Base-by-base conservation (phyloP, 2,329 filamentous ascomycete species). In the Alternaria tenuissima region DNA sequence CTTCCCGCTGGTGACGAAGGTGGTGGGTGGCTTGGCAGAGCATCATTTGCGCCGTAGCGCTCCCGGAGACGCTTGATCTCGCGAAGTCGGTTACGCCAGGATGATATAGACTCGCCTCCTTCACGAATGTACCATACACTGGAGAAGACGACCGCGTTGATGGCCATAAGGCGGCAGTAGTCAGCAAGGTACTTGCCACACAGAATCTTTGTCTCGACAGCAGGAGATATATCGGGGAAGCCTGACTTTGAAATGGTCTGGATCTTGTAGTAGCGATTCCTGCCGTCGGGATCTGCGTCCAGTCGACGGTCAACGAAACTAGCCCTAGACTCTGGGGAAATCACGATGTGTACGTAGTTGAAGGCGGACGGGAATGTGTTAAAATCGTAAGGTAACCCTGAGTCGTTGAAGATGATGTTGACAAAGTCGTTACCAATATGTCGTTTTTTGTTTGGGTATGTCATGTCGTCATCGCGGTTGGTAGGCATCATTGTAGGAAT, bases 341-440 rank as follows among this genome's bases (percentile, higher is more conserved):
- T 94, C 69, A 98, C 91, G 71, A 99, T 98, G 76, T 97, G 93
- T 75, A 99, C 93, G 74, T 92, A 97, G 75, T 97, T 98, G 83
- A 99, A 97, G 58, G 94, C 91, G 0, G 93, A 96, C 0, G 93
- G 93, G 70, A 99, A 96, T 0, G 92, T 97, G 75, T 97, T 88
- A 75, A 97, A 96, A 55, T 87, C 86, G 81, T 97, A 98, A 0
- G 91, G 90, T 48, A 89, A 79, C n/a, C 95, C 94, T 2, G 94
- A 97, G 72, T 96, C 93, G 77, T 99, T 99, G 85, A 96, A 99
- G 59, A 99, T 90, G 69, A 99, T 96, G 76, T 97, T 98, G 75
- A 99, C 95, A 77, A 92, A 96, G 78, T 98, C 95, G 74, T 99
- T 99, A 59, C 95, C 95, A 62, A 98, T 95, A 74, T 98, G 96